Evolutionary conservation across 192 early-diverging fungal genomes (phyloP).

Genomic region (Blastocladiella britannica): DNA sequence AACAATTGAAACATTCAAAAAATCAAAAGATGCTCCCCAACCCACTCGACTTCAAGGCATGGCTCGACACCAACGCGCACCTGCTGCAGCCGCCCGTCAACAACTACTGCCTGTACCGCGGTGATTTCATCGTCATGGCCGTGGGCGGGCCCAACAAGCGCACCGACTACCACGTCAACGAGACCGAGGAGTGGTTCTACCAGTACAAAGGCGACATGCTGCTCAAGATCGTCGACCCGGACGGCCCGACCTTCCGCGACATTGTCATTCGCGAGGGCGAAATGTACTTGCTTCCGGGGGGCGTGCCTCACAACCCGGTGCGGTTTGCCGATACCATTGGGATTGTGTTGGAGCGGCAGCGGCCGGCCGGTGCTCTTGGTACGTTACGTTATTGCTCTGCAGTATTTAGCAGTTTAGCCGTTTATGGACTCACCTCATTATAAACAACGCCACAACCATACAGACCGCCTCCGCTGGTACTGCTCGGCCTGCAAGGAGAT

Average conservation of each 20-base stretch:
- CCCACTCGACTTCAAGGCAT: conserved; percentile 77
- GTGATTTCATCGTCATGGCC: conserved; percentile 79
- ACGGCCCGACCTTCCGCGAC: conserved; percentile 47
- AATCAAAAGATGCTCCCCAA: conserved; percentile 1
- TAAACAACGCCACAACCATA: too few species aligned
- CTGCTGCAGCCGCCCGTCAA: conserved; percentile 81
- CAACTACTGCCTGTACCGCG: conserved; percentile 71
- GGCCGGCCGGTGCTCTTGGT: conserved; percentile 49
- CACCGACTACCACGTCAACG: conserved; percentile 93
- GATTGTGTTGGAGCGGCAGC: conserved; percentile 79
- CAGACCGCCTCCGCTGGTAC: conserved; percentile 90
- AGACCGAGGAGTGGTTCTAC: conserved; percentile 97
- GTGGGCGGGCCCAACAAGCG: conserved; percentile 86
- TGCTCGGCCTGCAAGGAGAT: conserved; percentile 62
- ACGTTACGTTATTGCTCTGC: too few species aligned
- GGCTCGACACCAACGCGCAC: conserved; percentile 63
- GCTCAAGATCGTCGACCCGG: conserved; percentile 62
- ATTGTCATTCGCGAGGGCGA: conserved; percentile 76
- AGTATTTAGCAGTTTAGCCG: too few species aligned
- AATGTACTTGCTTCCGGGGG: conserved; percentile 83
- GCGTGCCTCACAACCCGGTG: conserved; percentile 86
- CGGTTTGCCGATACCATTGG: conserved; percentile 86
- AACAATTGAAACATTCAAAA: too few species aligned
- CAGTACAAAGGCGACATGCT: conserved; percentile 84
- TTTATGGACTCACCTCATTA: too few species aligned